A percentile compares a stretch with the other conserved stretches of the same genome.
These are phyloP conservation scores for Ogataea degrootiae DNA, from an alignment of 805 yeast species.

Conservation along the genomic window DNA sequence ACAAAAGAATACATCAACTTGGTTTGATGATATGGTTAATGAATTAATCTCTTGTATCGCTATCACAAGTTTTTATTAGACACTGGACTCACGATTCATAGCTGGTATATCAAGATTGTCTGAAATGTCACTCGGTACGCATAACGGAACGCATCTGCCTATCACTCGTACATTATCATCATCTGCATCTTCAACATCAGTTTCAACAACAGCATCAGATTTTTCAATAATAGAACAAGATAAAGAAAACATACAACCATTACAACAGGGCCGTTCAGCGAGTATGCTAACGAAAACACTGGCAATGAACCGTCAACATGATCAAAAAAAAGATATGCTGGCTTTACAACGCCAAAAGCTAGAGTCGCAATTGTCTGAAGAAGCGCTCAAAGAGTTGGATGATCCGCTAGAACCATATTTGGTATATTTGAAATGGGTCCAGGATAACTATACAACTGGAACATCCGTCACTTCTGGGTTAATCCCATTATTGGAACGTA, in stretches of 20 bases:
- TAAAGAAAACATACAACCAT: slow-evolving; percentile 73
- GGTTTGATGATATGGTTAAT: too few species aligned
- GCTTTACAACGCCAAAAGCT: slow-evolving; percentile 37
- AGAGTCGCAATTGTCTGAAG: slow-evolving; percentile 43
- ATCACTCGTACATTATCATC: not conserved
- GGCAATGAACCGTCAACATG: slow-evolving; percentile 15
- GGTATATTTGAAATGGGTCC: slow-evolving; percentile 75
- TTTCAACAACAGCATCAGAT: slow-evolving; percentile 18
- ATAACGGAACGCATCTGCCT: too few species aligned
- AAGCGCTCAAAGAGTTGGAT: slow-evolving; percentile 55
- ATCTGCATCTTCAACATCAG: not conserved
- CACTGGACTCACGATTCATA: too few species aligned
- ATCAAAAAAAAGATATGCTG: slow-evolving; percentile 5
- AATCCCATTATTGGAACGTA: slow-evolving; percentile 59
- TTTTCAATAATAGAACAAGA: slow-evolving; percentile 45
- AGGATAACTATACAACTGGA: slow-evolving; percentile 56
- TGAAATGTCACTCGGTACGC: not conserved
- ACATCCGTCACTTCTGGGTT: slow-evolving; percentile 60
- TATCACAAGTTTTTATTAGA: too few species aligned
- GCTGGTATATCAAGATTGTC: not conserved
- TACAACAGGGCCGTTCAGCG: slow-evolving; percentile 66
- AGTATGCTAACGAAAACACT: slow-evolving; percentile 45
- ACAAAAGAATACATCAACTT: too few species aligned
- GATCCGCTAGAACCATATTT: slow-evolving; percentile 78
- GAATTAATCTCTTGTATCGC: too few species aligned